Base-by-base conservation (phyloP, 208 protist species). In the Trypanosoma caninum region DNA sequence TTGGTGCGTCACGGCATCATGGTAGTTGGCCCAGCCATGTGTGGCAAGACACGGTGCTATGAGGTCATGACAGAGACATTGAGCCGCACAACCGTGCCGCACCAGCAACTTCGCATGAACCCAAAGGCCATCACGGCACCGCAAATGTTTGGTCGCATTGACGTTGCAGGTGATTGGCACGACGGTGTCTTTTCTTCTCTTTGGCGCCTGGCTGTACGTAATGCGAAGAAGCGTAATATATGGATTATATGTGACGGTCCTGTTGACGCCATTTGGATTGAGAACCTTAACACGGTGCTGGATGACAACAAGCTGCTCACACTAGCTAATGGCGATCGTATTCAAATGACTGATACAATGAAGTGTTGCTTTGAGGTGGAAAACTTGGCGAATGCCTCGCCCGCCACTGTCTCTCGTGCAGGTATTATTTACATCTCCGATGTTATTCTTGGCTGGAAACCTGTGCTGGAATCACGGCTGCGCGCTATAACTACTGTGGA, bases 241-340 rank as follows among this genome's bases (percentile, higher is more conserved):
- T 97, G 97, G 97, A 94, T 99, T 59, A 73, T 97, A 22, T 97
- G 97, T 57, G 97, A 99, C 74, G 98, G 98, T 6, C 97, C 97
- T n/a, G 97, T 99, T 25, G 97, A 99, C 79, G 94, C 97, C 28
- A 98, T 99, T 70, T 99, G 97, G 97, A 99, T 99, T 84, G 98
- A 99, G 82, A 99, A 98, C 81, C 76, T 99, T 14, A 99, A 99
- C 82, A 98, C 97, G 2, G 98, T 99, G 47, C 88, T 99, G 13
- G 98, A 99, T 73, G 98, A 99, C 80, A 99, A 99, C 89, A 98
- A 98, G 72, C 82, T 98, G 59, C 82, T 99, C n/a, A 99, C 98
- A 20, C 80, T 99, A 8, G 97, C 97, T 23, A 99, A 99, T 69
- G 96, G 96, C 56, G 97, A 98, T 67, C 89, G 97, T 42, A 96